phyloP scores from a whole-genome alignment of 2,329 filamentous ascomycete genomes.

The Aspergillus vadensis region DNA sequence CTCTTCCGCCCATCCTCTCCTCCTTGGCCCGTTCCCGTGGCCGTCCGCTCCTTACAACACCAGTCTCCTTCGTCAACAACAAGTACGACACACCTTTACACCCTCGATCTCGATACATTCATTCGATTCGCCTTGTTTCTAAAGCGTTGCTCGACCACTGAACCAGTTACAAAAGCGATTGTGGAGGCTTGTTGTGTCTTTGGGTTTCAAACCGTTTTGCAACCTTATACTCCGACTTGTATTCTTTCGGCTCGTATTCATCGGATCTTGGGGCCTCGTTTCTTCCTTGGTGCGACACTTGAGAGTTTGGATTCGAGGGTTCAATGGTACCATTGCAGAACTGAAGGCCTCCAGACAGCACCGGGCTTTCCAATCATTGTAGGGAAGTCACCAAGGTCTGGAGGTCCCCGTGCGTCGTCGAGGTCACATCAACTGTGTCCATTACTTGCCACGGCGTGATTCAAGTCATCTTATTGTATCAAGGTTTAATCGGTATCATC shows the following conservation, averaged over 20 bases:
- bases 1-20: slow-evolving; percentile 11
- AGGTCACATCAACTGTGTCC: slow-evolving; percentile 21
- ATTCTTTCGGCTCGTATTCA: background rate
- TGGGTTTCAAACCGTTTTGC: slow-evolving; percentile 6
- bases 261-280: background rate
- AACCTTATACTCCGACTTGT: slow-evolving; percentile 1
- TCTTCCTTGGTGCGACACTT: slow-evolving; percentile 7
- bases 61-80: slow-evolving; percentile 11
- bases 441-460: slow-evolving; percentile 9
- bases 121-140: slow-evolving; percentile 1
- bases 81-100: slow-evolving; percentile 10
- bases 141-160: slow-evolving; percentile 1
- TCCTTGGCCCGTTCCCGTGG: slow-evolving; percentile 35
- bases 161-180: background rate
- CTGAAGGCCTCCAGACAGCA: slow-evolving; percentile 32
- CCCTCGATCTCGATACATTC: slow-evolving; percentile 8
- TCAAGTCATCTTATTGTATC: slow-evolving; percentile 3
- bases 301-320: slow-evolving; percentile 1
- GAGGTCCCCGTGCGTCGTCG: slow-evolving; percentile 29
- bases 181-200: background rate
- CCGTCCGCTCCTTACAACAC: slow-evolving; percentile 42
- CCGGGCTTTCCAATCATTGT: slow-evolving; percentile 27
- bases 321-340: slow-evolving; percentile 26
- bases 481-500: slow-evolving; percentile 6
- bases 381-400: slow-evolving; percentile 32